Conservation (phyloP, 768 basidiomycete genomes). For the Mycena maculata region DNA sequence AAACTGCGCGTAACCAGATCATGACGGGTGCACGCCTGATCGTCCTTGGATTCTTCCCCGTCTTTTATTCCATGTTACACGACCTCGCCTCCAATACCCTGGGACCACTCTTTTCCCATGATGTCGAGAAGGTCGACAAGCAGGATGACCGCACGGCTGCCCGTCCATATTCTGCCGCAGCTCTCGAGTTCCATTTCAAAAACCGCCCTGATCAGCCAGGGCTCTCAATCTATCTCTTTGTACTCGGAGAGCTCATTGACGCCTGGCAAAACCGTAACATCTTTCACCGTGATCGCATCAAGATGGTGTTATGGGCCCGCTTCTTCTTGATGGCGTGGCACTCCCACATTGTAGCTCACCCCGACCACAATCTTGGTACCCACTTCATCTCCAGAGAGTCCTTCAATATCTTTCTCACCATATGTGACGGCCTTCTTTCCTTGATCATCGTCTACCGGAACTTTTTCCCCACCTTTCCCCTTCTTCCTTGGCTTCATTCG, state of each 20-base stretch:
- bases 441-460: conserved; percentile 37
- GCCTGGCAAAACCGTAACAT: conserved; percentile 43
- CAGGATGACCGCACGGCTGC: conserved; percentile 50
- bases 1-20: conserved; percentile 47
- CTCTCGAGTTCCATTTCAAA: conserved; percentile 35
- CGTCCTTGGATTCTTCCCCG: conserved; percentile 36
- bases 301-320: conserved; percentile 36
- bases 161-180: conserved; percentile 45
- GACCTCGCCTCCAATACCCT: conserved; percentile 27
- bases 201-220: conserved; percentile 35
- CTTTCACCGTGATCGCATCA: conserved; percentile 35
- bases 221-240: too few species aligned
- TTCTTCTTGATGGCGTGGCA: conserved; percentile 44
- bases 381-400: conserved; percentile 41
- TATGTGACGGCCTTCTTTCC: conserved; percentile 36
- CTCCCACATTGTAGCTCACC: conserved; percentile 29
- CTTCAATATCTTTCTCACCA: conserved; percentile 37
- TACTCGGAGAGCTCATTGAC: conserved; percentile 44
- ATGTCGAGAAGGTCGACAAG: too few species aligned
- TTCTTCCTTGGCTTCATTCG: conserved; percentile 48
- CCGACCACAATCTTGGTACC: conserved; percentile 31
- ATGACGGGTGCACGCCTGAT: conserved; percentile 47
- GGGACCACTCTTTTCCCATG: conserved; percentile 43
- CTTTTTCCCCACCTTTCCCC: conserved; percentile 31
- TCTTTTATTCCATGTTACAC: conserved; percentile 36